A percentile compares a stretch with the other conserved stretches of the same genome.
phyloP scores from a whole-genome alignment of 2,329 filamentous ascomycete species.

The Colletotrichum horii region DNA sequence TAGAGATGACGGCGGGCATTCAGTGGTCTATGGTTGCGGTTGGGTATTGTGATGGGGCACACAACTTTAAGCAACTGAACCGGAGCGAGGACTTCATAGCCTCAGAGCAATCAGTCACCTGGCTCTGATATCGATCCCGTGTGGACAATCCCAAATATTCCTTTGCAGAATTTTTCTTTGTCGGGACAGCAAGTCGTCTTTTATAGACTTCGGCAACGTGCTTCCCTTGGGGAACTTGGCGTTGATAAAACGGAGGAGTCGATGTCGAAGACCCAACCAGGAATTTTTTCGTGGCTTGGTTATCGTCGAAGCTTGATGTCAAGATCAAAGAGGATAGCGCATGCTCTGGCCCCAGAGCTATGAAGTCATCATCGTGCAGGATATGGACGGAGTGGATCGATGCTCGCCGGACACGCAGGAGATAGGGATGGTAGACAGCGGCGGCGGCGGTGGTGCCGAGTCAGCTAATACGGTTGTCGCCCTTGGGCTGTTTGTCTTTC shows the following conservation, averaged over 20 bases:
- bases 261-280: neutral
- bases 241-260: neutral
- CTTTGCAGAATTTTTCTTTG: too few relatives aligned
- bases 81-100: neutral
- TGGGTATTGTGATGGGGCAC: rapidly evolving
- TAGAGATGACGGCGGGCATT: neutral
- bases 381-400: rapidly evolving
- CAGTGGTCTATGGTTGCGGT: neutral
- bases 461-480: rapidly evolving
- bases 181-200: too few relatives aligned
- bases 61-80: neutral
- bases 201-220: neutral
- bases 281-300: rapidly evolving
- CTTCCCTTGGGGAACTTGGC: neutral
- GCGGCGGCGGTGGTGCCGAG: neutral
- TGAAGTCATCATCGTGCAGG: neutral
- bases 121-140: too few relatives aligned
- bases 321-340: neutral
- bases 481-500: neutral
- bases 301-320: neutral
- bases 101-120: too few relatives aligned
- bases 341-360: neutral
- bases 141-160: too few relatives aligned
- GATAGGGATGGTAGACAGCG: neutral
- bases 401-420: neutral